A percentile compares a stretch with the other conserved stretches of the same genome.
phyloP scores from a whole-genome alignment of 768 basidiomycete genomes.

The Leccinellum rugosiceps region DNA sequence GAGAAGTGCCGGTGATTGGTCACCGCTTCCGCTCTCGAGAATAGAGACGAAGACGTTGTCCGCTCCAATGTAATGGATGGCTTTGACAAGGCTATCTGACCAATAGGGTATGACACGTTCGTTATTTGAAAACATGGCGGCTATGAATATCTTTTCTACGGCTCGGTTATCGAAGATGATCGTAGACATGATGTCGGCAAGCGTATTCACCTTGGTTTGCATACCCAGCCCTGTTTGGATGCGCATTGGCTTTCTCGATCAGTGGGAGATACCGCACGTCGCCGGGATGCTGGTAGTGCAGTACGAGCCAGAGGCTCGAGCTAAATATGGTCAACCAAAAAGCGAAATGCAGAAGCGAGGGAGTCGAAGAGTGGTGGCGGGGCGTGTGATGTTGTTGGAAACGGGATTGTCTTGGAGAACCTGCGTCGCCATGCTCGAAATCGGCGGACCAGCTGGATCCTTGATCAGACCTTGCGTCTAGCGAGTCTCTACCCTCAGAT shows the following conservation, averaged over 20 bases:
- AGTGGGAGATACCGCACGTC: slow-evolving; percentile 14
- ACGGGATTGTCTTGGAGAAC: background rate
- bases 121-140: slow-evolving; percentile 40
- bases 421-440: background rate
- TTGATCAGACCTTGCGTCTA: background rate
- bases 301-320: slow-evolving; percentile 1
- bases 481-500: background rate
- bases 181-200: too few relatives aligned
- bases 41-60: slow-evolving; percentile 43
- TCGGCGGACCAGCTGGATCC: background rate
- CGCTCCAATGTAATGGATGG: slow-evolving; percentile 38
- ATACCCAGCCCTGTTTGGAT: slow-evolving; percentile 14
- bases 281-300: background rate
- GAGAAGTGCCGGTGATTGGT: slow-evolving; percentile 11
- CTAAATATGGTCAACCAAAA: slow-evolving; percentile 7
- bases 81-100: slow-evolving; percentile 33
- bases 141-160: slow-evolving; percentile 18
- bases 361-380: background rate
- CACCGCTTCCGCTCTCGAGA: slow-evolving; percentile 35
- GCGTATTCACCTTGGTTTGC: slow-evolving; percentile 9
- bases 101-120: slow-evolving; percentile 38
- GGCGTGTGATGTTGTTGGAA: background rate
- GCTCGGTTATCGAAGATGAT: background rate
- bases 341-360: background rate
- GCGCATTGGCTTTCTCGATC: slow-evolving; percentile 12